Conservation (phyloP, 2,329 filamentous ascomycete species). For the Aspergillus ibericus region DNA sequence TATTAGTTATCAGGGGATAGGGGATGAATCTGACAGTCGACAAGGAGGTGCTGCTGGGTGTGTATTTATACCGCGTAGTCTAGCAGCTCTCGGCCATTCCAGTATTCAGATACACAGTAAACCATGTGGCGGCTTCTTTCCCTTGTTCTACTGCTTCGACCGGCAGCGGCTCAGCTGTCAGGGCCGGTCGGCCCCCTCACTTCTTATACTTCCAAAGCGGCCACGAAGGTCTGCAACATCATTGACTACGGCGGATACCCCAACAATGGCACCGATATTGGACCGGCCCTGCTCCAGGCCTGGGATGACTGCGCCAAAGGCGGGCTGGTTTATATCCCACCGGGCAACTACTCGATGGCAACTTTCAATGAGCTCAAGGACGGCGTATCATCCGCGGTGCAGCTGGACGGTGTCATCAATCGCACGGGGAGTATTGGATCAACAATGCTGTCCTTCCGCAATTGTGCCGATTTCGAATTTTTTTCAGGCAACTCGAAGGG, state of each 20-base stretch:
- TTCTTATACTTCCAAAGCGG: slow-evolving; percentile 15
- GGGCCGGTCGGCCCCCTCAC: background rate
- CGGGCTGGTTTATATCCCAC: slow-evolving; percentile 51
- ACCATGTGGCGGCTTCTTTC: too few species aligned
- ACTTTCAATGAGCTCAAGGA: slow-evolving; percentile 50
- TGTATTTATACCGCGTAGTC: too few species aligned
- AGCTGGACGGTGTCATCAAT: slow-evolving; percentile 44
- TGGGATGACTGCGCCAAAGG: slow-evolving; percentile 46
- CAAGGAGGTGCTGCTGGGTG: too few species aligned
- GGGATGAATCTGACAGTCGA: too few species aligned
- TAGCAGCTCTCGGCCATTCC: too few species aligned
- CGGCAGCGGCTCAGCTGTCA: background rate
- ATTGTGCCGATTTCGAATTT: slow-evolving; percentile 47
- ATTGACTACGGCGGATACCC: slow-evolving; percentile 52
- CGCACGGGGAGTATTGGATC: background rate
- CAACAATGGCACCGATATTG: slow-evolving; percentile 46
- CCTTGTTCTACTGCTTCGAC: too few species aligned
- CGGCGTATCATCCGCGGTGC: slow-evolving; percentile 49
- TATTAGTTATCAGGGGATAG: too few species aligned
- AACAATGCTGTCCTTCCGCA: background rate
- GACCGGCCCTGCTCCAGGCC: background rate
- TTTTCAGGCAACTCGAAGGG: slow-evolving; percentile 46
- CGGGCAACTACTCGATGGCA: slow-evolving; percentile 49
- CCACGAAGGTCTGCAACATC: slow-evolving; percentile 46
- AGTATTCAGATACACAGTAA: too few species aligned